Percentiles rank a stretch among this genome's conserved stretches.
Evolutionary conservation across 192 early-diverging fungal genomes (phyloP).

Genomic region (Pecoramyces ruminantium): DNA sequence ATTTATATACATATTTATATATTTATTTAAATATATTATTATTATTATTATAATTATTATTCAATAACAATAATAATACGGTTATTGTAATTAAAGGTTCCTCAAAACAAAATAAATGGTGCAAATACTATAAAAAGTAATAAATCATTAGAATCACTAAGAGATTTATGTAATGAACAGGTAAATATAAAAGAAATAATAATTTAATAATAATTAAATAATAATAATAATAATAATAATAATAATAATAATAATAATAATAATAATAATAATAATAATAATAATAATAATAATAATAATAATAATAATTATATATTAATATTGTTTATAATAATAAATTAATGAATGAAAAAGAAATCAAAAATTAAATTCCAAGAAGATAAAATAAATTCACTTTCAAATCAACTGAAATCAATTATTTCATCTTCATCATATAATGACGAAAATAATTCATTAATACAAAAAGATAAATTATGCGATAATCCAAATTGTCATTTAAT

Average conservation of each 20-base stretch:
- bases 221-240: too few relatives aligned
- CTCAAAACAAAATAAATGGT: background rate
- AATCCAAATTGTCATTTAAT: background rate
- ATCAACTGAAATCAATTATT: background rate
- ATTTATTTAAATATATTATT: too few relatives aligned
- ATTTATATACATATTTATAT: too few relatives aligned
- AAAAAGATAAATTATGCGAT: background rate
- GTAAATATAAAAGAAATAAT: background rate
- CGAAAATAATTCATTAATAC: background rate
- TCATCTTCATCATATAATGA: background rate
- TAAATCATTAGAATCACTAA: background rate
- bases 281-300: too few relatives aligned
- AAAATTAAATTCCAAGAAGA: background rate
- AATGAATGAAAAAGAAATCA: background rate
- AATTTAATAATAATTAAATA: too few relatives aligned
- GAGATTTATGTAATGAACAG: background rate
- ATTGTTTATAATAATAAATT: too few relatives aligned
- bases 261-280: too few relatives aligned
- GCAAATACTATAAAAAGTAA: background rate
- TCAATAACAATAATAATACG: too few relatives aligned
- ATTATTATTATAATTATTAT: too few relatives aligned
- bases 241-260: too few relatives aligned
- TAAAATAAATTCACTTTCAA: background rate
- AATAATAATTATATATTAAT: too few relatives aligned
- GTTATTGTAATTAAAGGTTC: background rate